Percentiles rank a stretch among this genome's conserved stretches.
Conservation (phyloP, 192 early-diverging fungal species). For the Jimgerdemannia lactiflua region DNA sequence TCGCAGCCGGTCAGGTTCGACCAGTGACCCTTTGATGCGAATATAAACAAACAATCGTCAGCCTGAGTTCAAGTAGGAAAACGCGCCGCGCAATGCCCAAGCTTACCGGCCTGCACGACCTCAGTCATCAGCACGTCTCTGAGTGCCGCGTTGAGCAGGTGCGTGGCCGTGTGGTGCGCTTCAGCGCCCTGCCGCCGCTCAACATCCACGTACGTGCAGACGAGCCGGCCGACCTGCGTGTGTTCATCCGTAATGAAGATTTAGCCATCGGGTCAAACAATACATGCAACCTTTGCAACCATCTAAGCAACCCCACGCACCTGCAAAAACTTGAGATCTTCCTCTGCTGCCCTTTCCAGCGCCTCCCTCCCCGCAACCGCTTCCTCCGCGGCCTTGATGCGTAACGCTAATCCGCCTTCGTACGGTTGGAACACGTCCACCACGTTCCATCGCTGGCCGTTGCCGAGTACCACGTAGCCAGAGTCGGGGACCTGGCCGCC, state of each 20-base stretch:
- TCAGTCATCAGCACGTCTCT: slow-evolving; percentile 37
- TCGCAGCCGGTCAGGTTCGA: slow-evolving; percentile 45
- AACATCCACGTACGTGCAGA: slow-evolving; percentile 39
- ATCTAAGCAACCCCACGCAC: slow-evolving; percentile 1
- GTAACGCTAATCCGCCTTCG: slow-evolving; percentile 43
- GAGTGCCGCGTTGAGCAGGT: slow-evolving; percentile 53
- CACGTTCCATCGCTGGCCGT: slow-evolving; percentile 40
- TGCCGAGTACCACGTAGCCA: slow-evolving; percentile 33
- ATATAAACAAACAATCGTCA: too few species aligned
- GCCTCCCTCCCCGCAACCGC: neutral
- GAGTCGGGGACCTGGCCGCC: slow-evolving; percentile 55
- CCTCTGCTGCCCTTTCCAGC: slow-evolving; percentile 11
- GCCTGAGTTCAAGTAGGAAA: too few species aligned
- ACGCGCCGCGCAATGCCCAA: too few species aligned
- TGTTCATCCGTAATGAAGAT: neutral
- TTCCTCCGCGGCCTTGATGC: slow-evolving; percentile 18
- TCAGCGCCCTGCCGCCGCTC: slow-evolving; percentile 39
- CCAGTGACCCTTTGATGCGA: slow-evolving; percentile 34
- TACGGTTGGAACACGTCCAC: slow-evolving; percentile 47
- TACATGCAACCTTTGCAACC: neutral
- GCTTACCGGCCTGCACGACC: slow-evolving; percentile 50
- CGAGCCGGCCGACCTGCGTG: slow-evolving; percentile 20
- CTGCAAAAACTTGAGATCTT: slow-evolving; percentile 38
- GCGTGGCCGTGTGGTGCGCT: slow-evolving; percentile 57
- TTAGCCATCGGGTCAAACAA: too few species aligned